Evolutionary conservation across 352 stramenopile species (phyloP), one percentile per base, ranked within the genome.

Genomic region (Blastocystis sp.): DNA sequence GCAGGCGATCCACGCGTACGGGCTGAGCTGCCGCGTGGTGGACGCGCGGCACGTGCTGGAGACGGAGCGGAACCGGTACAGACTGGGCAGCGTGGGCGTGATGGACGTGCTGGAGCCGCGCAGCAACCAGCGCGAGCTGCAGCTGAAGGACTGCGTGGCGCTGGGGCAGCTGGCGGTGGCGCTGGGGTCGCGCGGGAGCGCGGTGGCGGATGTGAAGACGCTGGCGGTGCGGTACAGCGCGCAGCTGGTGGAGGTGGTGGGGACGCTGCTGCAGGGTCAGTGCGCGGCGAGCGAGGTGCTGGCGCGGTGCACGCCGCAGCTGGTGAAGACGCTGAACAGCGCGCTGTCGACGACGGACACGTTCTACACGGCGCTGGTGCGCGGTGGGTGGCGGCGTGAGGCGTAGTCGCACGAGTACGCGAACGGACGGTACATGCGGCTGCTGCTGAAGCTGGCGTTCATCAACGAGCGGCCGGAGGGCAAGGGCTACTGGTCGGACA

Each of bases 71-170:
- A 89, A 93, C 65, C 89, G 92, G n/a, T 89, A 95, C n/a, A 90
- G 91, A 64, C 89, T 96, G 17, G 94, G 92, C 74, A 93, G 93
- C 77, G 60, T 92, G 4, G 94, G 93, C 14, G 91, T 96, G 62
- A 74, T 94, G 28, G 93, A 97, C 86, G 91, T 94, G 9, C 88
- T 97, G 23, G 93, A 96, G 91, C 94, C 92, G 9, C 87, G 90
- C 23, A 95, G 94, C 76, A 78, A 89, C 10, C 71, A 92, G 11
- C 88, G 90, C n/a, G 93, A 95, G 17, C 89, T 94, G 62, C 91
- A 95, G 89, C 86, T 60, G 62, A 90, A 94, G 67, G 93, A 96
- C 84, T 91, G 96, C 88, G 56, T 88, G 10, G 88, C 90, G 10
- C 84, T 96, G 23, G 93, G 92, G 34, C 59, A 78, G 38, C 56